Evolutionary conservation across 2,329 filamentous ascomycete genomes (phyloP).

Genomic region (Diatrype stigma): DNA sequence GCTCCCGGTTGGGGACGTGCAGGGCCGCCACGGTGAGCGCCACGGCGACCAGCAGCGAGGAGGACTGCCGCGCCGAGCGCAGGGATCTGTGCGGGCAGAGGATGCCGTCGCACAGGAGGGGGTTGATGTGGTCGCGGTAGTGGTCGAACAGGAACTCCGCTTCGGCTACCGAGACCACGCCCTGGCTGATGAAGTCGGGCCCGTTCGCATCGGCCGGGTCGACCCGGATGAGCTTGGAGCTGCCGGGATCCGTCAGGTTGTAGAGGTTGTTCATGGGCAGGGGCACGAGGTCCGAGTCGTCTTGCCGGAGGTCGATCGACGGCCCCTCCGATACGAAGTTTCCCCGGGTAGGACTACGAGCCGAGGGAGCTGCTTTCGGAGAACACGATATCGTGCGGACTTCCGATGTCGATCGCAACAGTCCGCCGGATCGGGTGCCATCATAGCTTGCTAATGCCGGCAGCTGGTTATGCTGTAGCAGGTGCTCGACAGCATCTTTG

Average conservation of each 20-base stretch:
- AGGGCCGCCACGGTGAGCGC: constrained; percentile 18
- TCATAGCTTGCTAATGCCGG: constrained; percentile 3
- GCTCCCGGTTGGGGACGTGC: constrained; percentile 12
- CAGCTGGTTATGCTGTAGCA: constrained; percentile 9
- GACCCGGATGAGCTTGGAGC: constrained; percentile 13
- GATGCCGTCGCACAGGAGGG: constrained; percentile 15
- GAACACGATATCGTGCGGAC: not conserved
- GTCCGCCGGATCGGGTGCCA: not conserved
- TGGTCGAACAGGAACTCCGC: constrained; percentile 18
- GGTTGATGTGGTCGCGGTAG: constrained; percentile 16
- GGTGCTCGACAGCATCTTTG: constrained; percentile 9
- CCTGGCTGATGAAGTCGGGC: constrained; percentile 17
- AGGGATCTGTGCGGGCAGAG: constrained; percentile 13
- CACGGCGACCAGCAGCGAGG: constrained; percentile 14
- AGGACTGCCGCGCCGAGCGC: constrained; percentile 14
- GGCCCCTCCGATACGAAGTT: constrained; percentile 12
- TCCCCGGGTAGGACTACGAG: not conserved
- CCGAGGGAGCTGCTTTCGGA: not conserved
- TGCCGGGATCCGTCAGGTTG: constrained; percentile 12
- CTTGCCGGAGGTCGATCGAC: constrained; percentile 10
- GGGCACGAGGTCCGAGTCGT: constrained; percentile 11
- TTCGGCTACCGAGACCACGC: constrained; percentile 10
- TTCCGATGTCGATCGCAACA: not conserved
- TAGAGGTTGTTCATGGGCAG: constrained; percentile 15
- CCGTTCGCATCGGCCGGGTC: constrained; percentile 11